These are phyloP conservation scores for Russula sp. DNA, from an alignment of 768 basidiomycete species.

Conservation along the genomic window DNA sequence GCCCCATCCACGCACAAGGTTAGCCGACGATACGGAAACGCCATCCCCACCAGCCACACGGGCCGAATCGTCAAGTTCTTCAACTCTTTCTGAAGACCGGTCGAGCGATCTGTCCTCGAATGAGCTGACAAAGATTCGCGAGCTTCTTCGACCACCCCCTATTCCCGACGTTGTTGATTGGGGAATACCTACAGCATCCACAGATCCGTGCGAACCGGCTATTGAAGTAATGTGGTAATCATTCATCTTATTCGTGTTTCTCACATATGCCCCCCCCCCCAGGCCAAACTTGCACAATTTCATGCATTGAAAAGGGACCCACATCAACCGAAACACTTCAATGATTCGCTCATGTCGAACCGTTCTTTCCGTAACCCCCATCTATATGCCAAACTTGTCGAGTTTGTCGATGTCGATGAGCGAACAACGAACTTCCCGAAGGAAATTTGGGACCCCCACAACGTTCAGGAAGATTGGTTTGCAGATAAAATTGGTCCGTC, in stretches of 20 bases:
- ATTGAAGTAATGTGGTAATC: slow-evolving; percentile 49
- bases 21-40: slow-evolving; percentile 18
- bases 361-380: slow-evolving; percentile 95
- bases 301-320: slow-evolving; percentile 64
- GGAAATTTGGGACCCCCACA: slow-evolving; percentile 69
- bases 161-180: slow-evolving; percentile 67
- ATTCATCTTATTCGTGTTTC: neutral
- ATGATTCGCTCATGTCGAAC: slow-evolving; percentile 90
- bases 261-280: neutral
- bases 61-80: slow-evolving; percentile 17
- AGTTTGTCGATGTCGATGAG: slow-evolving; percentile 91
- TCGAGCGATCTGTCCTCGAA: slow-evolving; percentile 24
- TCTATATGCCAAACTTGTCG: slow-evolving; percentile 92
- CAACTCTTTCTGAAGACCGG: slow-evolving; percentile 18
- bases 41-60: slow-evolving; percentile 4
- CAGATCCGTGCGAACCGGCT: slow-evolving; percentile 55
- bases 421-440: slow-evolving; percentile 76
- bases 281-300: slow-evolving; percentile 84
- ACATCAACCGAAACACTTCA: slow-evolving; percentile 78
- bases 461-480: slow-evolving; percentile 64
- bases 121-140: slow-evolving; percentile 54
- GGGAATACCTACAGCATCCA: slow-evolving; percentile 67
- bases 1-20: slow-evolving; percentile 26
- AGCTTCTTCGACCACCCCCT: slow-evolving; percentile 57
- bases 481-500: slow-evolving; percentile 74